Evolutionary conservation across 2,329 filamentous ascomycete species (phyloP).

Genomic region (Stenocarpella maydis): DNA sequence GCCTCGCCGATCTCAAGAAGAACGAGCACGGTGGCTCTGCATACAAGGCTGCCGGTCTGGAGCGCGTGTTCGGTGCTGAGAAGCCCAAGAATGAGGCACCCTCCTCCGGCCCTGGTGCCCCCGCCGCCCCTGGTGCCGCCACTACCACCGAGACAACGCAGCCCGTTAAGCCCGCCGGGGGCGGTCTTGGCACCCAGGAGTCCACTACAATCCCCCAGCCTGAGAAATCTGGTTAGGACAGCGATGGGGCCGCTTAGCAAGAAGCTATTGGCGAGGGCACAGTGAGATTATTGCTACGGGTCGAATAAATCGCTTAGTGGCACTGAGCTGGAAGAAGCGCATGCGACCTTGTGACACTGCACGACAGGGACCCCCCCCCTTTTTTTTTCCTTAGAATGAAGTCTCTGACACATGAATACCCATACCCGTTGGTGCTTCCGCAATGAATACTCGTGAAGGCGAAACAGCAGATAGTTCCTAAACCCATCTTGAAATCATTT

Average conservation of each 20-base stretch:
- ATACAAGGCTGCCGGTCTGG: constrained; percentile 65
- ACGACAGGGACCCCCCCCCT: constrained; percentile 22
- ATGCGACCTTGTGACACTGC: constrained; percentile 30
- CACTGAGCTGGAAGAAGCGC: constrained; percentile 18
- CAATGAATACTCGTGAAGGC: constrained; percentile 3
- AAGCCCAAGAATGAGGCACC: constrained; percentile 45
- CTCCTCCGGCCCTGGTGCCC: constrained; percentile 33
- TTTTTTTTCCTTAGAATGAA: constrained; percentile 9
- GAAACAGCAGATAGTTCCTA: constrained; percentile 22
- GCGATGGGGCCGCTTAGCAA: constrained; percentile 12
- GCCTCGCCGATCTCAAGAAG: constrained; percentile 88
- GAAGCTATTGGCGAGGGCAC: neutral
- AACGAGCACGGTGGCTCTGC: constrained; percentile 66
- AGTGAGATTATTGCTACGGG: constrained; percentile 14
- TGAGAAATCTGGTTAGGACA: constrained; percentile 31
- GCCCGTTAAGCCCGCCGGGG: constrained; percentile 33
- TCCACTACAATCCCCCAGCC: constrained; percentile 35
- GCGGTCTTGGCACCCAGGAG: constrained; percentile 31
- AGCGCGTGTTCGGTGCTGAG: constrained; percentile 65
- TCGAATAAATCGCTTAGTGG: neutral
- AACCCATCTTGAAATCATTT: neutral
- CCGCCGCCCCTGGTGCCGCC: constrained; percentile 38
- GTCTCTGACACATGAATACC: constrained; percentile 31
- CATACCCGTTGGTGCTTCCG: constrained; percentile 5
- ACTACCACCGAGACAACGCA: constrained; percentile 35